These are phyloP conservation scores for Fusarium sp. DNA, from an alignment of 2,329 filamentous ascomycete species.

Conservation along the genomic window DNA sequence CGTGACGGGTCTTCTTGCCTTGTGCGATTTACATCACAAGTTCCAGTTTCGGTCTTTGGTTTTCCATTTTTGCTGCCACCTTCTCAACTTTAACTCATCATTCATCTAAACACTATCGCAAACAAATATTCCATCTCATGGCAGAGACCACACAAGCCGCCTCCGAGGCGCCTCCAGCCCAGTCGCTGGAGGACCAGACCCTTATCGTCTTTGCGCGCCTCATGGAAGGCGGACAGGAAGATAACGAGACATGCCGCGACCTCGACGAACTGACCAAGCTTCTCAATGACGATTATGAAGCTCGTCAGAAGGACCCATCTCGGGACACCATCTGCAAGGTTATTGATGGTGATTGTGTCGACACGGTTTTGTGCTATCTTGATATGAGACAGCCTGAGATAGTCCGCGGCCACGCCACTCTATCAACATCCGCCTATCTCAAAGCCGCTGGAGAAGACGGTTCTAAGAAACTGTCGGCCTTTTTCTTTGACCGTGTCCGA, in stretches of 20 bases:
- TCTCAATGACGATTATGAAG: slow-evolving; percentile 66
- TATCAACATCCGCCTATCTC: slow-evolving; percentile 86
- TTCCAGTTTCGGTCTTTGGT: slow-evolving; percentile 28
- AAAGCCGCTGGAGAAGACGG: slow-evolving; percentile 80
- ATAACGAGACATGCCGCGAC: slow-evolving; percentile 74
- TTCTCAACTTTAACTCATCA: background rate
- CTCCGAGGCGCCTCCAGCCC: slow-evolving; percentile 50
- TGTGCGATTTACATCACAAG: slow-evolving; percentile 42
- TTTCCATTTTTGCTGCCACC: slow-evolving; percentile 12
- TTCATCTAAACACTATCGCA: background rate
- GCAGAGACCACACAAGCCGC: slow-evolving; percentile 50
- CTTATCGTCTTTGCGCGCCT: slow-evolving; percentile 86
- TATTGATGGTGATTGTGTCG: slow-evolving; percentile 80
- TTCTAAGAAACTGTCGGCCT: slow-evolving; percentile 75
- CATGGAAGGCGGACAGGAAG: slow-evolving; percentile 91
- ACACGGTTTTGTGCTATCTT: slow-evolving; percentile 86
- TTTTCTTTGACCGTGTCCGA: slow-evolving; percentile 78
- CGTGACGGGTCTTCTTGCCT: slow-evolving; percentile 35
- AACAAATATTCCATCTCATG: slow-evolving; percentile 46
- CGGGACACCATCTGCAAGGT: slow-evolving; percentile 67
- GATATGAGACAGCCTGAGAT: slow-evolving; percentile 82
- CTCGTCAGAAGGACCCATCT: slow-evolving; percentile 57
- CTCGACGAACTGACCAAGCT: slow-evolving; percentile 71
- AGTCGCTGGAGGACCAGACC: slow-evolving; percentile 70
- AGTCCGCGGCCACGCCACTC: slow-evolving; percentile 82